These are phyloP conservation scores for Priceomyces castillae DNA, from an alignment of 805 yeast genomes.

Conservation along the genomic window DNA sequence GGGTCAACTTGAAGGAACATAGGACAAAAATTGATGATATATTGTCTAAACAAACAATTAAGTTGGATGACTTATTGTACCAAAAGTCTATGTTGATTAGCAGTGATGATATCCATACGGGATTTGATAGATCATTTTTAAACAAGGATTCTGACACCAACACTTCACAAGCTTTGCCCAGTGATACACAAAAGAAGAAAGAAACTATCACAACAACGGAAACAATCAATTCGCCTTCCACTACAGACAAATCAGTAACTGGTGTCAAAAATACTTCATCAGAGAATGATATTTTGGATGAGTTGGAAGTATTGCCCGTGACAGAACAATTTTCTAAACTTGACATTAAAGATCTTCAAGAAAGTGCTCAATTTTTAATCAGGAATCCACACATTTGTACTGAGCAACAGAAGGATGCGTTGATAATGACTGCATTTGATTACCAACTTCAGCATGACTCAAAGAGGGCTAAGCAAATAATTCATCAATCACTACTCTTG, in stretches of 20 bases:
- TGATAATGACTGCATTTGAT: conserved; percentile 91
- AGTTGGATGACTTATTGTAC: conserved; percentile 61
- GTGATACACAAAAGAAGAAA: conserved; percentile 13
- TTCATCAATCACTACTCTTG: conserved; percentile 74
- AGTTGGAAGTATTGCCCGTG: conserved; percentile 55
- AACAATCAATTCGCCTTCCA: conserved; percentile 7
- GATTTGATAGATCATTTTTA: conserved; percentile 81
- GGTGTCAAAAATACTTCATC: not conserved
- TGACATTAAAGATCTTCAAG: conserved; percentile 44
- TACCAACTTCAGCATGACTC: conserved; percentile 63
- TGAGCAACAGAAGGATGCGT: conserved; percentile 85
- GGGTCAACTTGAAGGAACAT: conserved; percentile 53
- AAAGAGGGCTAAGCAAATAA: conserved; percentile 55
- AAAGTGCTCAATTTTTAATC: conserved; percentile 51
- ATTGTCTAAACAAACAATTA: conserved; percentile 59
- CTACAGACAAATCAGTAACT: not conserved
- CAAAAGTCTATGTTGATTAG: conserved; percentile 78
- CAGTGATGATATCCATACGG: conserved; percentile 88
- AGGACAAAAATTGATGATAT: conserved; percentile 67
- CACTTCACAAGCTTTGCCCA: conserved; percentile 11
- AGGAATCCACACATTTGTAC: conserved; percentile 67
- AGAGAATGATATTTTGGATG: conserved; percentile 36
- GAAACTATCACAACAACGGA: conserved; percentile 29
- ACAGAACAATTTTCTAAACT: conserved; percentile 66
- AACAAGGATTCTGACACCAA: conserved; percentile 49